A percentile compares a stretch with the other conserved stretches of the same genome.
These are phyloP conservation scores for Leccinum subgranulosum DNA, from an alignment of 768 basidiomycete genomes.

Conservation along the genomic window DNA sequence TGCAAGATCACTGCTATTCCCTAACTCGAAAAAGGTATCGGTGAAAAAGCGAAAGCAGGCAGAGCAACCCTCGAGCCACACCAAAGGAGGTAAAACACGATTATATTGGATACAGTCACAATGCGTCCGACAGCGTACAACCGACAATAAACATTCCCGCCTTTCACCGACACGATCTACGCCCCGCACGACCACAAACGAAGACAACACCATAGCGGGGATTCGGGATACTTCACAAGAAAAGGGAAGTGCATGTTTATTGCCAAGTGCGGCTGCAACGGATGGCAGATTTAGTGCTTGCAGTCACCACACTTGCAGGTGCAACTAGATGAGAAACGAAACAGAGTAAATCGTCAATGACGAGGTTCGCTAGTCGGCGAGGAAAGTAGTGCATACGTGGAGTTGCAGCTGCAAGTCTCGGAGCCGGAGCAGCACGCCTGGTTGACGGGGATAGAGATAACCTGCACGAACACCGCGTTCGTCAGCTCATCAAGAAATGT, in stretches of 20 bases:
- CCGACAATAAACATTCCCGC: background rate
- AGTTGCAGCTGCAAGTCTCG: constrained; percentile 11
- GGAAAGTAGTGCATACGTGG: constrained; percentile 3
- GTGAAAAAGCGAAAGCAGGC: too few relatives aligned
- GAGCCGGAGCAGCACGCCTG: constrained; percentile 18
- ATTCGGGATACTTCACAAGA: background rate
- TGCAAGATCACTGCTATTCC: too few relatives aligned
- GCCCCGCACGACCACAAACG: background rate
- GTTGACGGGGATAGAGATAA: constrained; percentile 10
- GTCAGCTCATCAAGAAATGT: background rate
- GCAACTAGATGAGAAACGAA: constrained; percentile 1
- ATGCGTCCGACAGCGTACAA: background rate
- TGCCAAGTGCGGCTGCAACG: background rate
- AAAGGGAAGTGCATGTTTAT: background rate
- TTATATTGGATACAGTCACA: background rate
- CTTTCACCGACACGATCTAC: background rate
- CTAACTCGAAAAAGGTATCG: too few relatives aligned
- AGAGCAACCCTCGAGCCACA: background rate
- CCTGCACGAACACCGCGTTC: background rate
- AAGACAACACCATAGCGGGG: background rate
- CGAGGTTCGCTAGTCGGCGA: too few relatives aligned
- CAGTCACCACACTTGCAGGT: constrained; percentile 19
- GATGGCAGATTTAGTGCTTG: constrained; percentile 11
- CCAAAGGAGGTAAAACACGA: background rate
- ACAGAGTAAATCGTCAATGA: background rate